Percentiles rank a stretch among this genome's conserved stretches.
Conservation (phyloP, 1,139 yeast species). For the Casaregolazyma suthepensis region DNA sequence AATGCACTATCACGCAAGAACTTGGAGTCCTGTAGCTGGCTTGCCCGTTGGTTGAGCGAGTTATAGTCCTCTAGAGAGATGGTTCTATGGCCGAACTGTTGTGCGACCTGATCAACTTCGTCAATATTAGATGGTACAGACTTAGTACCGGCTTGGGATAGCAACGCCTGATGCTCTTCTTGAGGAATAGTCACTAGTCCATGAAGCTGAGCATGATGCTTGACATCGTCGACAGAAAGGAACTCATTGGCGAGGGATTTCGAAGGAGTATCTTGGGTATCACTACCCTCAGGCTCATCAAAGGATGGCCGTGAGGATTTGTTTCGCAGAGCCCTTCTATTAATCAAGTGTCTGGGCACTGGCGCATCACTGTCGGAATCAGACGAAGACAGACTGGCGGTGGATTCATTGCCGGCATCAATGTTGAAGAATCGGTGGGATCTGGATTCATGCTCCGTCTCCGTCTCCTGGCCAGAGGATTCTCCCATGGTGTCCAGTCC, state of each 20-base stretch:
- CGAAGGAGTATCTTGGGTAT: background rate
- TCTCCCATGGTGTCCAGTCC: constrained; percentile 29
- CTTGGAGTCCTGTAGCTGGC: constrained; percentile 19
- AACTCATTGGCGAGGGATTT: constrained; percentile 26
- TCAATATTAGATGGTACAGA: constrained; percentile 2
- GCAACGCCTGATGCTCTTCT: constrained; percentile 38
- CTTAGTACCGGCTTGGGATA: constrained; percentile 13
- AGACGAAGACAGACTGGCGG: constrained; percentile 10
- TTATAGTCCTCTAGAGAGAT: constrained; percentile 24
- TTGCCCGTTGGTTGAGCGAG: constrained; percentile 16
- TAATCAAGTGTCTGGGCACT: background rate
- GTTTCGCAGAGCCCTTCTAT: background rate
- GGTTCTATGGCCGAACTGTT: constrained; percentile 24
- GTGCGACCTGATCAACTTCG: constrained; percentile 23
- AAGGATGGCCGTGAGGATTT: background rate
- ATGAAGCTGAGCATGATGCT: constrained; percentile 45
- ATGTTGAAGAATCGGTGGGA: constrained; percentile 8
- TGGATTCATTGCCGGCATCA: constrained; percentile 10
- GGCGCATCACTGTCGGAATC: constrained; percentile 8
- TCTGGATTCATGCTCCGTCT: constrained; percentile 30
- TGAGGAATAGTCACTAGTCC: constrained; percentile 46
- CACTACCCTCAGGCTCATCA: background rate
- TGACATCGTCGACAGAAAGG: constrained; percentile 37
- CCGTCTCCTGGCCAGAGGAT: constrained; percentile 32
- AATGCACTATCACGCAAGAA: constrained; percentile 31